phyloP scores from a whole-genome alignment of 1,284 basidiomycete species.

The Apiotrichum porosum region DNA sequence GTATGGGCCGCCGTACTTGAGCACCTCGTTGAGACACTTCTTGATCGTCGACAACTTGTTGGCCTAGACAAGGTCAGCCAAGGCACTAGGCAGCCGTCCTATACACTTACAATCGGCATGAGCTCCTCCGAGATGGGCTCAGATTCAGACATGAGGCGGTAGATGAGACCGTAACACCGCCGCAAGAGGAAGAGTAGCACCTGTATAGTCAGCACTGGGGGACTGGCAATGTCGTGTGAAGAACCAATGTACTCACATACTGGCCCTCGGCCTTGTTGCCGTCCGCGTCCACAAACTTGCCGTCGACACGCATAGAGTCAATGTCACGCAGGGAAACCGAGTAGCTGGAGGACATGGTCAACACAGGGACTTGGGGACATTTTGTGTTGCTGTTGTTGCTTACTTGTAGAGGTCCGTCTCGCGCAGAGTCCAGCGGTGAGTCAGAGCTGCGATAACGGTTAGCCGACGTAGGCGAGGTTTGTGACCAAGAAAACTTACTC shows the following conservation, averaged over 20 bases:
- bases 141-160: constrained; percentile 88
- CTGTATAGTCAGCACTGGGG: constrained; percentile 49
- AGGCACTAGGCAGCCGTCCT: no score
- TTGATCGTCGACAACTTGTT: constrained; percentile 91
- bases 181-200: constrained; percentile 86
- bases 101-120: constrained; percentile 79
- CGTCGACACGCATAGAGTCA: constrained; percentile 92
- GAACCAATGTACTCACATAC: constrained; percentile 24
- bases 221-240: no score
- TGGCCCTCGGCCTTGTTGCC: constrained; percentile 61
- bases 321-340: constrained; percentile 92
- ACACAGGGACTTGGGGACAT: neutral
- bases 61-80: constrained; percentile 57
- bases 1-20: constrained; percentile 94
- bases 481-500: constrained; percentile 23
- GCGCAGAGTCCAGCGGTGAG: constrained; percentile 93
- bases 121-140: constrained; percentile 98
- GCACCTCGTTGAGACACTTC: constrained; percentile 94
- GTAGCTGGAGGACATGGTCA: constrained; percentile 54
- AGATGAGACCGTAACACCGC: constrained; percentile 94
- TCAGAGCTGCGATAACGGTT: constrained; percentile 57
- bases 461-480: neutral
- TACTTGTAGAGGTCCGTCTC: constrained; percentile 91
- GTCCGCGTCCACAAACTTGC: constrained; percentile 92
- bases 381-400: constrained; percentile 7